Conservation (phyloP, 805 yeast genomes). For the Suhomyces pyralidae region DNA sequence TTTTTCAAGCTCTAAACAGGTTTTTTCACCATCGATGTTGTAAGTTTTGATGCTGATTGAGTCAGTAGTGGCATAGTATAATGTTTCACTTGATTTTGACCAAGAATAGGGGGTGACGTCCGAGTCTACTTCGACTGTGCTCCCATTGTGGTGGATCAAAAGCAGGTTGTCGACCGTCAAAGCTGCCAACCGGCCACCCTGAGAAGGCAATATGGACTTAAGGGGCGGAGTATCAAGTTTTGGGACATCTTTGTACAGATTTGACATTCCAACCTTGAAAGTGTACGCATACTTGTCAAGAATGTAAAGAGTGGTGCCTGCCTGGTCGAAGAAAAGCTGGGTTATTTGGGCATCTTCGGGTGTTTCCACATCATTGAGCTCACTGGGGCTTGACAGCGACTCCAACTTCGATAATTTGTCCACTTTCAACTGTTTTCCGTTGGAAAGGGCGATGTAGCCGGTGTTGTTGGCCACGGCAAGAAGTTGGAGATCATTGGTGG, state of each 20-base stretch:
- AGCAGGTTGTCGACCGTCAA: not conserved
- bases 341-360: conserved; percentile 15
- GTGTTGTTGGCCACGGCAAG: conserved; percentile 33
- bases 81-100: not conserved
- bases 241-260: not conserved
- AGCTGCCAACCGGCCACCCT: not conserved
- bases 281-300: not conserved
- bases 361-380: conserved; percentile 16
- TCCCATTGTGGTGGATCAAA: not conserved
- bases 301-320: conserved; percentile 25
- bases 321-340: conserved; percentile 28
- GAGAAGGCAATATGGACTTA: not conserved
- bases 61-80: not conserved
- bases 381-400: conserved; percentile 17
- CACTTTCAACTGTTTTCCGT: conserved; percentile 29
- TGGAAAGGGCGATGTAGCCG: conserved; percentile 37
- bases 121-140: not conserved
- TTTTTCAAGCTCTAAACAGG: not conserved
- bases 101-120: not conserved
- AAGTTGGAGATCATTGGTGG: conserved; percentile 22
- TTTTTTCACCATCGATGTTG: not conserved
- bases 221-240: not conserved
- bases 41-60: not conserved
- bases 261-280: not conserved
- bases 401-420: conserved; percentile 34